These are phyloP conservation scores for Pichia sp. DNA, from an alignment of 1,139 yeast genomes.

Conservation along the genomic window DNA sequence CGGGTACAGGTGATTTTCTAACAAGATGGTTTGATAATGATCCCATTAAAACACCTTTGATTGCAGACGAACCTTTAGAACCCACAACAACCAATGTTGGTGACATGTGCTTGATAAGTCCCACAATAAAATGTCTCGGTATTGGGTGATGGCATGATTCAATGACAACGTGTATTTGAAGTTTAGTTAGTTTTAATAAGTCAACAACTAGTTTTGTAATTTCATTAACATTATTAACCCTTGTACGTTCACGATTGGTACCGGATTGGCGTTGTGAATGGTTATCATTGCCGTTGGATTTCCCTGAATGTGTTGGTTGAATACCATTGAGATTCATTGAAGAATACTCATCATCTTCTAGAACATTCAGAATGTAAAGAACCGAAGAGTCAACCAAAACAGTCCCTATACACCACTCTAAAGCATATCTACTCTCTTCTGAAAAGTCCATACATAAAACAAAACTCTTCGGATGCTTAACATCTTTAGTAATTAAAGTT, in stretches of 20 bases:
- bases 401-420: constrained; percentile 88
- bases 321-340: constrained; percentile 32
- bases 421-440: constrained; percentile 78
- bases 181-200: constrained; percentile 60
- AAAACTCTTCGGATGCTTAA: constrained; percentile 52
- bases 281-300: constrained; percentile 33
- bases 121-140: constrained; percentile 79
- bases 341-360: constrained; percentile 55
- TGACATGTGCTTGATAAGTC: constrained; percentile 72
- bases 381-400: constrained; percentile 82
- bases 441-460: constrained; percentile 76
- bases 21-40: constrained; percentile 72
- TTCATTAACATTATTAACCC: constrained; percentile 54
- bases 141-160: constrained; percentile 81
- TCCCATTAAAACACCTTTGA: constrained; percentile 72
- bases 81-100: constrained; percentile 84
- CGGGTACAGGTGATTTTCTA: constrained; percentile 76
- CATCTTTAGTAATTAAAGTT: constrained; percentile 30
- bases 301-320: constrained; percentile 15
- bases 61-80: constrained; percentile 68
- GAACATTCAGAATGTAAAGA: constrained; percentile 70
- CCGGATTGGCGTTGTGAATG: constrained; percentile 22
- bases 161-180: constrained; percentile 69
- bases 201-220: constrained; percentile 57
- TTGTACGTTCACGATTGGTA: constrained; percentile 36